Base-by-base conservation (phyloP, 1,284 basidiomycete species). In the Sporisorium sorghi region DNA sequence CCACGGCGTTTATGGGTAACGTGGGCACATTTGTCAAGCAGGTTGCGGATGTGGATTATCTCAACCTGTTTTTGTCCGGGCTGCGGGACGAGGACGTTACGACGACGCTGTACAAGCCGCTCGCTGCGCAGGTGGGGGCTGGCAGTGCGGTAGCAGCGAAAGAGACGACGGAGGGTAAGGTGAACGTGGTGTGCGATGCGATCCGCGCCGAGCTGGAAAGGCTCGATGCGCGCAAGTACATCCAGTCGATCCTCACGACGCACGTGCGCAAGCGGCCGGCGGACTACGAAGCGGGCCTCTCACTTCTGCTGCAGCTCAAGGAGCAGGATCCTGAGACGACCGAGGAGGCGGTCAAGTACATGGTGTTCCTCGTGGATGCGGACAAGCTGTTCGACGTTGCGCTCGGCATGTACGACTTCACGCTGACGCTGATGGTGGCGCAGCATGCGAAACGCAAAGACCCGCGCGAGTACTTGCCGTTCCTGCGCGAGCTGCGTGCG, bases 401-500 rank as follows among this genome's bases (percentile, higher is more conserved):
- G 1, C 88, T 99, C 24, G 96, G 97, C 24, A 98, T 98, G 94
- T 99, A 99, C 85, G 94, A 99, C 85, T 97, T 99, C 86, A 90
- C 92, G 23, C 87, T 99, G 2, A 95, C 97, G 2, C 87, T 99
- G 33, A 91, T 99, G 90, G 89, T 99, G 37, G 96, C 97, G 1
- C 97, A 99, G 84, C 92, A 98, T 80, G 93, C 95, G 35, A 94
- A 97, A 85, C 96, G 95, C 32, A 81, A 97, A 92, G 96, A 99
- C 85, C 97, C 97, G 8, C 89, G 95, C 78, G 97, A 99, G 85
- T 99, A 99, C 83, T 89, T 99, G 0, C 95, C 97, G 0, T 98
- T 99, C 89, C 87, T 99, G 54, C 90, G 94, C 15, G 93, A 95
- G 76, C 88, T 99, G 12, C 90, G 93, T 10, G 88, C 91, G 0